phyloP scores from a whole-genome alignment of 1,284 basidiomycete species.

The Xanthoconium separans region DNA sequence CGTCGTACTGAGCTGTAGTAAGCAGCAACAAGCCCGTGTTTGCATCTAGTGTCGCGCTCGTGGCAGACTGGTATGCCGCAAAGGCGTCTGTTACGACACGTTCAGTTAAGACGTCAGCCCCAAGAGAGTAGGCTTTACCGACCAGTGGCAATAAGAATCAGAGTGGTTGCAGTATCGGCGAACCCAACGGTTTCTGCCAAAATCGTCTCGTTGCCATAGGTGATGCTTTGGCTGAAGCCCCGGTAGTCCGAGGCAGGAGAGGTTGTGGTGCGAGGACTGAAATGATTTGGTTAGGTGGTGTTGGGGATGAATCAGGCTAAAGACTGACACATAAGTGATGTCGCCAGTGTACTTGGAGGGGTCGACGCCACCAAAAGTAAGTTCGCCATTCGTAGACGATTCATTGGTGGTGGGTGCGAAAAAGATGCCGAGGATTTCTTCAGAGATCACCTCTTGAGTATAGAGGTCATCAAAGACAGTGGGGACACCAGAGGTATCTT shows the following conservation, averaged over 20 bases:
- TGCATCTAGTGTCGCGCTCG: constrained; percentile 48
- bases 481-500: constrained; percentile 29
- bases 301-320: not conserved
- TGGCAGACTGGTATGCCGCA: constrained; percentile 47
- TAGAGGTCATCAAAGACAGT: constrained; percentile 40
- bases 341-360: constrained; percentile 45
- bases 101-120: not conserved
- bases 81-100: constrained; percentile 45
- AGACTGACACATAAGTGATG: constrained; percentile 44
- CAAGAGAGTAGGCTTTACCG: constrained; percentile 3
- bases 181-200: constrained; percentile 44
- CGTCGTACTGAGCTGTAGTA: constrained; percentile 35
- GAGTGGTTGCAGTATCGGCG: constrained; percentile 6
- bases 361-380: constrained; percentile 52
- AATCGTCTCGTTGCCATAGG: constrained; percentile 49
- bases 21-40: constrained; percentile 42
- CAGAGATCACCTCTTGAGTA: constrained; percentile 25
- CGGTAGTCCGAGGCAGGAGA: constrained; percentile 52
- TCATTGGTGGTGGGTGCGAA: constrained; percentile 38
- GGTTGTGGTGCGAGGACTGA: constrained; percentile 46
- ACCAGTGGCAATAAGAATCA: constrained; percentile 40
- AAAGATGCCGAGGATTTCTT: constrained; percentile 37
- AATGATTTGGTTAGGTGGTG: constrained; percentile 1
- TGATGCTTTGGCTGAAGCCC: constrained; percentile 61
- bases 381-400: constrained; percentile 37